Evolutionary conservation across 2,329 filamentous ascomycete genomes (phyloP).

Genomic region (Aspergillus sp.): DNA sequence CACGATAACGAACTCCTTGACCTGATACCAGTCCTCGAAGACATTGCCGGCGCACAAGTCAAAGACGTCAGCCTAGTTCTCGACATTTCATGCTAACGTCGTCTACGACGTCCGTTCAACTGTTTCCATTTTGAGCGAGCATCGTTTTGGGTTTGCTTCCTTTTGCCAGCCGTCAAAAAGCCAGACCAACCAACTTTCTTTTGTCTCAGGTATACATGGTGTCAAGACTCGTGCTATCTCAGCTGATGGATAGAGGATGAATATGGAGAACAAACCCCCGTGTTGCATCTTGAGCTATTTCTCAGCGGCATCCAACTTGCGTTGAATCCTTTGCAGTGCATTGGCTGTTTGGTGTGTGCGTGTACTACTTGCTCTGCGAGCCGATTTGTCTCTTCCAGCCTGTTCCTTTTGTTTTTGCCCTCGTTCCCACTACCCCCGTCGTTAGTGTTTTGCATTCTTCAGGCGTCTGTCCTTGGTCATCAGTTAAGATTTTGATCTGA

Average conservation of each 20-base stretch:
- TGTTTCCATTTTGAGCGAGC: conserved; percentile 20
- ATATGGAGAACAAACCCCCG: not conserved
- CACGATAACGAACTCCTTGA: conserved; percentile 98
- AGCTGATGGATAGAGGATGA: not conserved
- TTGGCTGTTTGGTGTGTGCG: conserved; percentile 2
- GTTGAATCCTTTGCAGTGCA: conserved; percentile 6
- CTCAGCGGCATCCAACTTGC: conserved; percentile 3
- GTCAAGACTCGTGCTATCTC: not conserved
- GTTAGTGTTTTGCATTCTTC: conserved; percentile 25
- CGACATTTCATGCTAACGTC: conserved; percentile 65
- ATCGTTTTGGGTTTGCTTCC: conserved; percentile 12
- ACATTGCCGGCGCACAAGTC: conserved; percentile 79
- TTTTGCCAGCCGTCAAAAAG: conserved; percentile 9
- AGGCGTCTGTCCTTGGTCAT: conserved; percentile 29
- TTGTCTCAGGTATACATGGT: conserved; percentile 1
- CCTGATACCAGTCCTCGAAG: conserved; percentile 94
- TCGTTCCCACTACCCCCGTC: conserved; percentile 8
- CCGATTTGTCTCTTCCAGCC: conserved; percentile 13
- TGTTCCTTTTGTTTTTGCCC: conserved; percentile 4
- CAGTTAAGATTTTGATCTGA: conserved; percentile 23
- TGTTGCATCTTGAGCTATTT: conserved; percentile 3
- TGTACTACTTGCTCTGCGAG: conserved; percentile 20
- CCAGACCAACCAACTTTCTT: conserved; percentile 3
- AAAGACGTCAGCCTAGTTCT: conserved; percentile 95
- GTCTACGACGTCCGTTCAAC: conserved; percentile 19